Evolutionary conservation across 2,329 filamentous ascomycete genomes (phyloP).

Genomic region (Alternaria panax): DNA sequence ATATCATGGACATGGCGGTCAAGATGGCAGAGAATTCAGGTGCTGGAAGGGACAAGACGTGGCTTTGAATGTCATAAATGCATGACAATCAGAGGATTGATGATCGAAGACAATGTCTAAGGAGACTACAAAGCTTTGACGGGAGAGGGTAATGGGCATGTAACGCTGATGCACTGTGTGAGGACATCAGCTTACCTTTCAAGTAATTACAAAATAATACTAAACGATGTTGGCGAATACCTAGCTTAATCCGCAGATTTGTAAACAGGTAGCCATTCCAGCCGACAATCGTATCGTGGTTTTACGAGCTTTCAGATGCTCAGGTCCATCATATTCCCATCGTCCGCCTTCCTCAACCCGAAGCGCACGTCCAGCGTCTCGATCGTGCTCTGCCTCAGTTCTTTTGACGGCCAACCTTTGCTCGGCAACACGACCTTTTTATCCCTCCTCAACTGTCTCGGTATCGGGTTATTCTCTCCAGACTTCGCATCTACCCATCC

Average conservation of each 20-base stretch:
- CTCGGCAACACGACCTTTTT: conserved; percentile 44
- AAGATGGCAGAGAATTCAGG: neutral
- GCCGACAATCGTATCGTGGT: too few relatives aligned
- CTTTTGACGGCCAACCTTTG: conserved; percentile 9
- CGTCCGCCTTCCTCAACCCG: neutral
- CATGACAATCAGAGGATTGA: neutral
- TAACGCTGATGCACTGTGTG: neutral
- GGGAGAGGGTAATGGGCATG: neutral
- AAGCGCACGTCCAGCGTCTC: conserved; percentile 10
- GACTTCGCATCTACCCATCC: conserved; percentile 64
- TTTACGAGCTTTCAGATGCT: neutral
- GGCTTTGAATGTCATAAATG: too few relatives aligned
- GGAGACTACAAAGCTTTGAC: neutral
- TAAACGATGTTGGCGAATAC: too few relatives aligned
- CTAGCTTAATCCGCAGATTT: too few relatives aligned
- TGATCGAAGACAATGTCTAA: neutral
- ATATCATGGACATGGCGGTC: neutral
- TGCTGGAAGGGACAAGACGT: too few relatives aligned
- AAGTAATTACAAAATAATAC: too few relatives aligned
- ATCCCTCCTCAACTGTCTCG: conserved; percentile 60
- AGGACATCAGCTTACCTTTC: neutral
- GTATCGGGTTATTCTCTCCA: conserved; percentile 58
- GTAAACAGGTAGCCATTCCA: too few relatives aligned
- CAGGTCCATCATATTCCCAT: neutral
- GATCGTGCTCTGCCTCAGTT: conserved; percentile 1